phyloP scores from a whole-genome alignment of 768 basidiomycete genomes.

The Boletus reticuloceps region DNA sequence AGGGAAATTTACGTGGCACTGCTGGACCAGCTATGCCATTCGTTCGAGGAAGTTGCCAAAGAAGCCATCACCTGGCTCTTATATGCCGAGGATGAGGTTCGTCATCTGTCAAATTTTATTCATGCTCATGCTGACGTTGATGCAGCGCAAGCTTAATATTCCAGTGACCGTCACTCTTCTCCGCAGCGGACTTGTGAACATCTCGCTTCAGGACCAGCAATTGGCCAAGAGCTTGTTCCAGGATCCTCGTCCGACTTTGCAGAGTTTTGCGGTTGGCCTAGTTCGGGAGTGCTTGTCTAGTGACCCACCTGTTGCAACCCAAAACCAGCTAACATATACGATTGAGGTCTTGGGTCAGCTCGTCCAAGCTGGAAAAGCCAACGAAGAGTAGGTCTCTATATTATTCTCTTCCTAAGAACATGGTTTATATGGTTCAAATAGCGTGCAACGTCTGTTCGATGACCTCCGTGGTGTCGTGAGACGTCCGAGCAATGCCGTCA shows the following conservation, averaged over 20 bases:
- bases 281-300: slow-evolving; percentile 83
- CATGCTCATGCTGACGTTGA: slow-evolving; percentile 4
- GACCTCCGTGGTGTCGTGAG: slow-evolving; percentile 74
- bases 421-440: slow-evolving; percentile 27
- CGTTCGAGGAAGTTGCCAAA: slow-evolving; percentile 90
- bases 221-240: slow-evolving; percentile 81
- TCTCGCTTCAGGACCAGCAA: slow-evolving; percentile 81
- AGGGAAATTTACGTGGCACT: slow-evolving; percentile 92
- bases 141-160: slow-evolving; percentile 92
- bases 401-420: neutral
- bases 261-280: slow-evolving; percentile 79
- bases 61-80: slow-evolving; percentile 97
- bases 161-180: slow-evolving; percentile 89
- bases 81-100: slow-evolving; percentile 93
- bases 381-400: slow-evolving; percentile 69
- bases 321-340: slow-evolving; percentile 74
- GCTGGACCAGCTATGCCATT: slow-evolving; percentile 83
- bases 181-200: slow-evolving; percentile 76
- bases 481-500: slow-evolving; percentile 37
- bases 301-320: slow-evolving; percentile 77
- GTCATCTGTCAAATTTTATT: slow-evolving; percentile 21
- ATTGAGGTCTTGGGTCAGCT: slow-evolving; percentile 81
- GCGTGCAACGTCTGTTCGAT: slow-evolving; percentile 70
- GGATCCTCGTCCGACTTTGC: slow-evolving; percentile 72
- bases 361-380: slow-evolving; percentile 70